These are phyloP conservation scores for Polyplosphaeria fusca DNA, from an alignment of 495 filamentous ascomycete genomes.

Conservation along the genomic window DNA sequence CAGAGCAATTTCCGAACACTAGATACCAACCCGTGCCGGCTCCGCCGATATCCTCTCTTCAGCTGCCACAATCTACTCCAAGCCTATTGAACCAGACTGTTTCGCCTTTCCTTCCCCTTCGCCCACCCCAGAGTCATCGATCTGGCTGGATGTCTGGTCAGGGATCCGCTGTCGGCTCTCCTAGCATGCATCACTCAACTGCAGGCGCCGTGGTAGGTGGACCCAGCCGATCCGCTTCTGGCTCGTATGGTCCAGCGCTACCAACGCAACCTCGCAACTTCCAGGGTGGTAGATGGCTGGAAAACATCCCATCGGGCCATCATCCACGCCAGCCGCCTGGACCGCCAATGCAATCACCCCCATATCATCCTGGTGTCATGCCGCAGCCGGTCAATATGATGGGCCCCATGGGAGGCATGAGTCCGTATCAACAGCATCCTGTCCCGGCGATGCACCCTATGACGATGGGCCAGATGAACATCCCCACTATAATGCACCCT, in stretches of 20 bases:
- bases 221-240: neutral
- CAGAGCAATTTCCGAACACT: no score
- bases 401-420: no score
- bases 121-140: no score
- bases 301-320: neutral
- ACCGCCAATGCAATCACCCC: slow-evolving; percentile 6
- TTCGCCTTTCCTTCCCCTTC: no score
- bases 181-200: neutral
- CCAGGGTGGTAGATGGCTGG: neutral
- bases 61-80: no score
- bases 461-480: neutral
- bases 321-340: slow-evolving; percentile 7
- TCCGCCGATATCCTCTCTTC: no score
- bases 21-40: no score
- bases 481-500: slow-evolving; percentile 1
- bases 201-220: neutral
- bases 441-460: neutral
- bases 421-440: no score
- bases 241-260: neutral
- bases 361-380: neutral
- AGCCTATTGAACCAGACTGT: no score
- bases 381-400: neutral
- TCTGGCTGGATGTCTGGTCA: no score
- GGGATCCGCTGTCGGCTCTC: neutral
- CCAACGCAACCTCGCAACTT: neutral